Conservation (phyloP, 2,329 filamentous ascomycete species). For the Penicillium aurantiogriseum region DNA sequence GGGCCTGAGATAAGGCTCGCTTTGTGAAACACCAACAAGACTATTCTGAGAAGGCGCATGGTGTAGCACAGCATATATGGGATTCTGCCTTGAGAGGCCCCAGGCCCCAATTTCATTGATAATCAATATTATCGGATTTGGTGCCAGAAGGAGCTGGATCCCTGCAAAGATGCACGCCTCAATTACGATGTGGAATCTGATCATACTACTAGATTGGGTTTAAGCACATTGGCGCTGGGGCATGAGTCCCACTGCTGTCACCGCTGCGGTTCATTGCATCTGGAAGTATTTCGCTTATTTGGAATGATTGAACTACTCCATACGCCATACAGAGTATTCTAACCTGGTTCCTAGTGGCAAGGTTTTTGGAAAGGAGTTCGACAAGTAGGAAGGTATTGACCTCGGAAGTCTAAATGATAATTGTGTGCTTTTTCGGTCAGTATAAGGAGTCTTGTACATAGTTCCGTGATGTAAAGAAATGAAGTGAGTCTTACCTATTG, state of each 20-base stretch:
- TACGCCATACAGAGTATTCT: not conserved
- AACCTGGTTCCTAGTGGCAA: not conserved
- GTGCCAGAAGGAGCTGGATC: not conserved
- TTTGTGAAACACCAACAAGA: not conserved
- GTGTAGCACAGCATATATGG: not conserved
- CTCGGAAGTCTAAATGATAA: not conserved
- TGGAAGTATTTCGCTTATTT: not conserved
- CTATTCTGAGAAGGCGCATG: not conserved
- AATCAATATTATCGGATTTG: not conserved
- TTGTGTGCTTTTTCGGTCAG: not conserved
- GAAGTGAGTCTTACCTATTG: not conserved
- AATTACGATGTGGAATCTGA: not conserved
- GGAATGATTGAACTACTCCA: not conserved
- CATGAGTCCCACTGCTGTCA: not conserved
- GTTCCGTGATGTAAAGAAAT: not conserved
- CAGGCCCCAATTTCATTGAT: not conserved
- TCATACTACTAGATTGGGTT: too few relatives aligned
- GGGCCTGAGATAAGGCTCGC: not conserved
- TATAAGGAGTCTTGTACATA: not conserved
- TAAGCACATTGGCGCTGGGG: not conserved
- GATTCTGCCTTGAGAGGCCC: not conserved
- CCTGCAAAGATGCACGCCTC: not conserved
- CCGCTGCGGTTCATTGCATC: not conserved
- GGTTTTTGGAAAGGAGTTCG: not conserved
- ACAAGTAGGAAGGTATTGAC: not conserved